Evolutionary conservation across 495 filamentous ascomycete species (phyloP), one percentile per base, ranked within the genome.

Genomic region (Daldinia childiae): DNA sequence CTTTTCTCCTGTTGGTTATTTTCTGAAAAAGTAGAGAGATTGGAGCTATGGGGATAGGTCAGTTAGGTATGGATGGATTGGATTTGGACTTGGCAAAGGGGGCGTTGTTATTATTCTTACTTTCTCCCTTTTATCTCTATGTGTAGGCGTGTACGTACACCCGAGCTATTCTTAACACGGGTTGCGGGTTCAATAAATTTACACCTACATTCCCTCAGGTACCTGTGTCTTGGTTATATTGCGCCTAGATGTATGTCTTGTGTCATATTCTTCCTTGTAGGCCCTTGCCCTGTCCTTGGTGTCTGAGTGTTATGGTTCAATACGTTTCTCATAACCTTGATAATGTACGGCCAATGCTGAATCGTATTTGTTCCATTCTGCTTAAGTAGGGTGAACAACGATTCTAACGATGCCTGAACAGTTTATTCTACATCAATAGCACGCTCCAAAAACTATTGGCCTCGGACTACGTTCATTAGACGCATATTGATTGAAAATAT

Each of bases 1-100:
- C 32, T 21, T 62, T 62, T 62, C 57, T 67, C 57, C n/a, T 67
- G 57, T 62, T 15, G 48, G 62, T 38, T 62, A 68, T 50, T 68
- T 68, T 24, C 12, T 26, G 12, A 14, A 1, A 21, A 36, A 43
- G 41, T 41, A 19, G 34, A 6, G 56, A 15, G 57, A 12, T 29
- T 38, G 11, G 54, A 52, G 38, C 4, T 30, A 11, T 38, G 11
- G 54, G 62, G 38, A 9, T 30, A 11, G 30, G 30, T 32, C 9
- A 9, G 32, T 2, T 34, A 34, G 29, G 26, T 52, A n/a, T 52
- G 24, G 26, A n/a, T 52, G 24, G 26, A 17, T 29, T 30, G 50
- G 26, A 3, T 0, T 21, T 51, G 63, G 64, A 27, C 19, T 43
- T 26, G 58, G 48, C n/a, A 19, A 24, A 26, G 27, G 52, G 41